Percentiles rank a stretch among this genome's conserved stretches.
phyloP scores from a whole-genome alignment of 2,329 filamentous ascomycete genomes.

The Colletotrichum sp. region DNA sequence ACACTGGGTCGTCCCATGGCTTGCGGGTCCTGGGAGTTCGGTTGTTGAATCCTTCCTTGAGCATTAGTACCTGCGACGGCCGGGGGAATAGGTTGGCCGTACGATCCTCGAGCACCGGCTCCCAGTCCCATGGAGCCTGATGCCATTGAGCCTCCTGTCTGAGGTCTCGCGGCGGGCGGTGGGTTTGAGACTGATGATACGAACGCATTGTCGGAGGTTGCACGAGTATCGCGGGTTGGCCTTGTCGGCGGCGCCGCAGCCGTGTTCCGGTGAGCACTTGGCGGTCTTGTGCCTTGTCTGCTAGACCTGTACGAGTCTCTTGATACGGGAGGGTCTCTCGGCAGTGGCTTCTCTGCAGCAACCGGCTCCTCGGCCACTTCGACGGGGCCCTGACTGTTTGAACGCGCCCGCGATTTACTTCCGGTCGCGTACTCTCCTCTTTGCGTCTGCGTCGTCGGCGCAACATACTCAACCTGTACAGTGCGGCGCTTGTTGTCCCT shows the following conservation, averaged over 20 bases:
- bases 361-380: slow-evolving; percentile 36
- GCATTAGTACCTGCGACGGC: slow-evolving; percentile 87
- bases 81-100: slow-evolving; percentile 87
- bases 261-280: slow-evolving; percentile 51
- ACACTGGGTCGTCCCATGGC: slow-evolving; percentile 68
- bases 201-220: slow-evolving; percentile 59
- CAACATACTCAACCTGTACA: slow-evolving; percentile 97
- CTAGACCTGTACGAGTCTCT: slow-evolving; percentile 48
- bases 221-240: slow-evolving; percentile 55
- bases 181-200: slow-evolving; percentile 53
- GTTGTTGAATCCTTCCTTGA: slow-evolving; percentile 89
- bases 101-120: slow-evolving; percentile 67
- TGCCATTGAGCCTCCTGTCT: slow-evolving; percentile 82
- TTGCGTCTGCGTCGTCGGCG: slow-evolving; percentile 84
- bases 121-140: slow-evolving; percentile 69
- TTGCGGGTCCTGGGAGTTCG: slow-evolving; percentile 75
- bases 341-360: slow-evolving; percentile 63
- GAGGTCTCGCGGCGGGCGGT: slow-evolving; percentile 64
- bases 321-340: slow-evolving; percentile 58
- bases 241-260: slow-evolving; percentile 40
- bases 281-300: slow-evolving; percentile 45
- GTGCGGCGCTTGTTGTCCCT: slow-evolving; percentile 92
- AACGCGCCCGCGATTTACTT: slow-evolving; percentile 45
- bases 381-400: slow-evolving; percentile 58
- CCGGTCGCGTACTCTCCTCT: slow-evolving; percentile 57